Evolutionary conservation across 2,329 filamentous ascomycete genomes (phyloP), one percentile per base, ranked within the genome.

Genomic region (Alternaria arborescens): DNA sequence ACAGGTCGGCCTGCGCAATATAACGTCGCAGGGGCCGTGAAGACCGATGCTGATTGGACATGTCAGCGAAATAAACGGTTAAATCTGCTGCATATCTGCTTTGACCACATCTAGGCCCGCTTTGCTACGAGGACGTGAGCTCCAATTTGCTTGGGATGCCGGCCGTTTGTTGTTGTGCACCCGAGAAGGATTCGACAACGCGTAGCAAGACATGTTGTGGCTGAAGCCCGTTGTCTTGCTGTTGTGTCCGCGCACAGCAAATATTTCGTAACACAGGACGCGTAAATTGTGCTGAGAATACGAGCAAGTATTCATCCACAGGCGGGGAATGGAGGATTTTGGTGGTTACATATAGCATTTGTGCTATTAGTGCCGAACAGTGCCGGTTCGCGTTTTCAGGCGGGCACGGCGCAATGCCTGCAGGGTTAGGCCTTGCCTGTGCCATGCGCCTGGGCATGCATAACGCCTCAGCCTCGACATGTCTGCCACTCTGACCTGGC

Each of bases 1-100:
- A 68, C 68, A 69, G 60, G 65, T 66, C 62, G 74, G 72, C 68
- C 63, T 67, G 70, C 64, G 65, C 70, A 73, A 75, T 70, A 69
- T 72, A 72, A 71, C 64, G 68, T 61, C 60, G 63, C 73, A 76
- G 73, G 73, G 71, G 63, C 56, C 20, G 54, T 56, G 62, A 47
- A 50, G 22, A 41, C 16, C 14, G 24, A 10, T 41, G 52, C 10
- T 73, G 69, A 77, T 72, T 77, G 73, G 75, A 54, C 56, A 16
- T 8, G 28, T 36, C 24, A 28, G 51, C 42, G 64, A 75, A 61
- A 75, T 71, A 72, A 70, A 74, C 70, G 74, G 75, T 68, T 74
- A 72, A 77, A 75, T 76, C 66, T 68, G 72, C 70, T 65, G 65
- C 59, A 64, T 55, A 42, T 32, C 52, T 58, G 69, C 65, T 62